These are phyloP conservation scores for Monosporascus sp. DNA, from an alignment of 2,329 filamentous ascomycete species.

Conservation along the genomic window DNA sequence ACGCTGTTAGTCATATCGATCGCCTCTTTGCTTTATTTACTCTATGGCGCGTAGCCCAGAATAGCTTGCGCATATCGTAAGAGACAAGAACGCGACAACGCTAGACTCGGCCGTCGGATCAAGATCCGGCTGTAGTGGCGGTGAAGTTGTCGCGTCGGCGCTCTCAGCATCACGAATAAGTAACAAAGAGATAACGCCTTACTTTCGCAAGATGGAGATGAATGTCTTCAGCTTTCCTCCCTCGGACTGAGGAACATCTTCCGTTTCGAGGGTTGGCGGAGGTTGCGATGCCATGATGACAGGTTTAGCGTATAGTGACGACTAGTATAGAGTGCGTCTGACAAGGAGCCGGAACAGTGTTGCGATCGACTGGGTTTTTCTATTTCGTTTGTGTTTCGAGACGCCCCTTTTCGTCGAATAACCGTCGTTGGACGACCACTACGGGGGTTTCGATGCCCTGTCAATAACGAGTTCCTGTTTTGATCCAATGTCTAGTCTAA, in stretches of 20 bases:
- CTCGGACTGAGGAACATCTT: constrained; percentile 55
- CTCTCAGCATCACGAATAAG: neutral
- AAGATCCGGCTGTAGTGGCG: constrained; percentile 1
- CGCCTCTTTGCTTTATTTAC: constrained; percentile 19
- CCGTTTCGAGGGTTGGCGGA: constrained; percentile 18
- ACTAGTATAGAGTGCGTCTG: neutral
- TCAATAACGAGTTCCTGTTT: no score
- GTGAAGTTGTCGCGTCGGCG: neutral
- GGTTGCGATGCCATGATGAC: constrained; percentile 20
- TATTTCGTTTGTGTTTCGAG: no score
- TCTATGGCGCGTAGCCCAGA: constrained; percentile 4
- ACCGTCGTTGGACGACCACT: no score
- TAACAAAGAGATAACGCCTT: constrained; percentile 27
- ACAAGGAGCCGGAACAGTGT: neutral
- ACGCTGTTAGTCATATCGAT: neutral
- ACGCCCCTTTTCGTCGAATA: no score
- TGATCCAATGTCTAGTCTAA: no score
- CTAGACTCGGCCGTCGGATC: neutral
- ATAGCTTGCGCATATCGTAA: neutral
- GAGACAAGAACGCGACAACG: neutral
- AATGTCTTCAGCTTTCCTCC: constrained; percentile 87
- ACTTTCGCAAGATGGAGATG: constrained; percentile 82
- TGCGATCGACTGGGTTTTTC: neutral
- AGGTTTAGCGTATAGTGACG: neutral
- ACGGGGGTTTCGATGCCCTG: no score